phyloP scores from a whole-genome alignment of 345 rosid genomes.

The Euphorbia peplus region DNA sequence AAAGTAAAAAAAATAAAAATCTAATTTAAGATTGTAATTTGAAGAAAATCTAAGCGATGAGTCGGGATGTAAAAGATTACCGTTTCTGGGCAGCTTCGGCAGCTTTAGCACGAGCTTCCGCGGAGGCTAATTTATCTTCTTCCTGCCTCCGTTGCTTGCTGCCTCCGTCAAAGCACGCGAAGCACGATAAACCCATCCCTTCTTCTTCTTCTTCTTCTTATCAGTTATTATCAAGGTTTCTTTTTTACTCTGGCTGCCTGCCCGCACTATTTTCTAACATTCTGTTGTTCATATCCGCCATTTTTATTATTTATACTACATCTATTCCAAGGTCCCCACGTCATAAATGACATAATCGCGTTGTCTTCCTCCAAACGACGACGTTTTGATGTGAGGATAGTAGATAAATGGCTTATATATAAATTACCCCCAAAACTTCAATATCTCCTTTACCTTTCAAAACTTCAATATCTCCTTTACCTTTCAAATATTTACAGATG shows the following conservation, averaged over 20 bases:
- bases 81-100: conserved; percentile 97
- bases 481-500: too few relatives aligned
- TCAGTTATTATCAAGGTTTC: background rate
- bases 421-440: too few relatives aligned
- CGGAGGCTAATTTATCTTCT: conserved; percentile 65
- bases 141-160: conserved; percentile 56
- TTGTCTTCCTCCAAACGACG: background rate
- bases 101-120: conserved; percentile 91
- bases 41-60: background rate
- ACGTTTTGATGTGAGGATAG: background rate
- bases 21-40: background rate
- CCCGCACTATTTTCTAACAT: background rate
- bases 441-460: too few relatives aligned
- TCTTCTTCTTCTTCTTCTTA: background rate
- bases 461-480: too few relatives aligned
- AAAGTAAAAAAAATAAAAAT: background rate
- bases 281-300: too few relatives aligned
- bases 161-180: conserved; percentile 67
- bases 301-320: background rate
- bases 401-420: too few relatives aligned
- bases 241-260: background rate
- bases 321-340: background rate
- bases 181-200: conserved; percentile 51
- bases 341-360: background rate
- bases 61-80: conserved; percentile 17